A percentile compares a stretch with the other conserved stretches of the same genome.
phyloP scores from a whole-genome alignment of 1,139 yeast species.

The Pichia sp. region DNA sequence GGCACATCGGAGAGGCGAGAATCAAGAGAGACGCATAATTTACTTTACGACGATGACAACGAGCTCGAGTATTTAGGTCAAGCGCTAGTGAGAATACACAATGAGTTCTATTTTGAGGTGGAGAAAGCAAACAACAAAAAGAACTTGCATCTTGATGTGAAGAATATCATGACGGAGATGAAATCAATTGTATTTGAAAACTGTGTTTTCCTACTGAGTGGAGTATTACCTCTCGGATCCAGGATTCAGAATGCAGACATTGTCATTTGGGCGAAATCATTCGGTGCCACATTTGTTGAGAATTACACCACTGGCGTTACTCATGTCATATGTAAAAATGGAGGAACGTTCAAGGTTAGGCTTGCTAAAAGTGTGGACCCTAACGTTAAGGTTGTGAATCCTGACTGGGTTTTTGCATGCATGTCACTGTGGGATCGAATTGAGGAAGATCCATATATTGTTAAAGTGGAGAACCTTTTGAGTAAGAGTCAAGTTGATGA shows the following conservation, averaged over 20 bases:
- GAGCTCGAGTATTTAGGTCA: conserved; percentile 62
- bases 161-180: conserved; percentile 63
- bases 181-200: conserved; percentile 63
- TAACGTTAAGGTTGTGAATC: conserved; percentile 73
- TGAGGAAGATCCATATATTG: conserved; percentile 52
- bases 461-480: conserved; percentile 42
- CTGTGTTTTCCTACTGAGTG: conserved; percentile 72
- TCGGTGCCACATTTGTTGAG: conserved; percentile 81
- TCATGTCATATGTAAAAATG: conserved; percentile 77
- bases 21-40: conserved; percentile 42
- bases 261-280: conserved; percentile 85
- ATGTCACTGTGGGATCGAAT: conserved; percentile 70
- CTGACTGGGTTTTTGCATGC: conserved; percentile 90
- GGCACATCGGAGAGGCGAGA: conserved; percentile 5
- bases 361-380: conserved; percentile 59
- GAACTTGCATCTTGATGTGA: conserved; percentile 44
- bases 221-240: conserved; percentile 75
- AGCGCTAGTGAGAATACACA: conserved; percentile 59
- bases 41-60: conserved; percentile 72
- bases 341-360: conserved; percentile 73
- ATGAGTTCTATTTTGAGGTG: conserved; percentile 51
- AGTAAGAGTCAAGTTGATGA: conserved; percentile 38
- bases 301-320: conserved; percentile 74
- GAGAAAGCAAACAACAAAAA: conserved; percentile 25
- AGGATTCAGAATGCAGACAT: conserved; percentile 70